Conservation (phyloP, 2,329 filamentous ascomycete genomes). For the Berkeleyomyces rouxiae region DNA sequence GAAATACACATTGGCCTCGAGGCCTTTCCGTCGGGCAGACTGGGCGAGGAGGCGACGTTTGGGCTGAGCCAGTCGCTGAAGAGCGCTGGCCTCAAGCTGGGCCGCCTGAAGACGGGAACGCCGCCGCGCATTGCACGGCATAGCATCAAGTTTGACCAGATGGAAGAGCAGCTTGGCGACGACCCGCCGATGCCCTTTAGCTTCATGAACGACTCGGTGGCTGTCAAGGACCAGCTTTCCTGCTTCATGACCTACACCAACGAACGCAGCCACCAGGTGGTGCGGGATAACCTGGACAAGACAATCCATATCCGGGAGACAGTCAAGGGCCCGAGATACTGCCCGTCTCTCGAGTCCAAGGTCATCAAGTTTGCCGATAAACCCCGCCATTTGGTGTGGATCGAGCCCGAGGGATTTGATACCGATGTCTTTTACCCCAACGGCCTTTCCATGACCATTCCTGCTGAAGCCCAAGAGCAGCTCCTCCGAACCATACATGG, state of each 20-base stretch:
- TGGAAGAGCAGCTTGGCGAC: slow-evolving; percentile 67
- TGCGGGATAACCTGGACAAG: slow-evolving; percentile 81
- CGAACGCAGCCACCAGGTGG: slow-evolving; percentile 60
- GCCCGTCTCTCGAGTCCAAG: slow-evolving; percentile 88
- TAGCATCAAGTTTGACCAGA: slow-evolving; percentile 59
- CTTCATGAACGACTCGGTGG: slow-evolving; percentile 64
- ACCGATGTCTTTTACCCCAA: slow-evolving; percentile 89
- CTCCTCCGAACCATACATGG: slow-evolving; percentile 78
- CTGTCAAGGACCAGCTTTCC: slow-evolving; percentile 65
- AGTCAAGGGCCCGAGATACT: slow-evolving; percentile 86
- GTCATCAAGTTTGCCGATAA: slow-evolving; percentile 75
- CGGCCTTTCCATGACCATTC: slow-evolving; percentile 92
- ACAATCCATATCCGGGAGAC: slow-evolving; percentile 93
- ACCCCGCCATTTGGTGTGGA: slow-evolving; percentile 75
- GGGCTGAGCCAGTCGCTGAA: slow-evolving; percentile 80
- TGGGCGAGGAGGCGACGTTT: slow-evolving; percentile 86
- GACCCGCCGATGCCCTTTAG: slow-evolving; percentile 80
- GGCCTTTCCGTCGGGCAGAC: slow-evolving; percentile 68
- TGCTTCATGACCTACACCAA: slow-evolving; percentile 86
- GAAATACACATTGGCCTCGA: slow-evolving; percentile 93
- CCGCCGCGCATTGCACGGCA: slow-evolving; percentile 70
- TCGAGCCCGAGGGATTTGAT: slow-evolving; percentile 89
- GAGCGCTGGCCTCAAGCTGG: slow-evolving; percentile 77
- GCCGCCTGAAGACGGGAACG: slow-evolving; percentile 87
- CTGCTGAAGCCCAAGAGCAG: slow-evolving; percentile 67